phyloP scores from a whole-genome alignment of 1,284 basidiomycete genomes.

The Fomitopsis schrenkii region DNA sequence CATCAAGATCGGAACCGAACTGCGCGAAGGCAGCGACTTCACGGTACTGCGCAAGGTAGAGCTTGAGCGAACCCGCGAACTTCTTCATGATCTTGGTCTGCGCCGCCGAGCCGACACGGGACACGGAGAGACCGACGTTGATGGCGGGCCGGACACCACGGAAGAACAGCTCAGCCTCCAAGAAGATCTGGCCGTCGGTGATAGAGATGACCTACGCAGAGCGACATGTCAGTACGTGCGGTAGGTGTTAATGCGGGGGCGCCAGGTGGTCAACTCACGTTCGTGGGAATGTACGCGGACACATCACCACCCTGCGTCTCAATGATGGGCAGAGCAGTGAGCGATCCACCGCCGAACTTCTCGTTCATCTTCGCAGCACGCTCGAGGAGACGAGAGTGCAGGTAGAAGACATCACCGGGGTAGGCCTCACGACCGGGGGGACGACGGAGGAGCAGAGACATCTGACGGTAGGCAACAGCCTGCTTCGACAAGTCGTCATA shows the following conservation, averaged over 20 bases:
- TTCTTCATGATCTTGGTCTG: slow-evolving; percentile 99
- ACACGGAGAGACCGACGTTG: slow-evolving; percentile 99
- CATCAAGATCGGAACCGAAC: slow-evolving; percentile 99
- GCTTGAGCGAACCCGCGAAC: slow-evolving; percentile 98
- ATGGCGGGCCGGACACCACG: slow-evolving; percentile 99
- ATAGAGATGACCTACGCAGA: slow-evolving; percentile 85
- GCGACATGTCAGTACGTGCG: not conserved
- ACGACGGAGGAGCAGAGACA: slow-evolving; percentile 99
- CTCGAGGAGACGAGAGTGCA: slow-evolving; percentile 99
- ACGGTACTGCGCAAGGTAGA: slow-evolving; percentile 99
- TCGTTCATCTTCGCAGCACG: slow-evolving; percentile 99
- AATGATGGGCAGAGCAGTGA: slow-evolving; percentile 98
- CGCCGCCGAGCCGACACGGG: slow-evolving; percentile 98
- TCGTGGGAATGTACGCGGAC: slow-evolving; percentile 92
- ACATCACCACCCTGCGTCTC: slow-evolving; percentile 99
- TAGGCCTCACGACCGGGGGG: slow-evolving; percentile 99
- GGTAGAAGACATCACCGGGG: slow-evolving; percentile 99
- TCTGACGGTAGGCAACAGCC: slow-evolving; percentile 99
- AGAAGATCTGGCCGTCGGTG: slow-evolving; percentile 98
- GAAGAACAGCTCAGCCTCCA: slow-evolving; percentile 99
- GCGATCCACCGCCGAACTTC: slow-evolving; percentile 94
- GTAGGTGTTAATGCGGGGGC: not conserved
- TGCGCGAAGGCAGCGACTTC: slow-evolving; percentile 99
- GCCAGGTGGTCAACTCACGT: slow-evolving; percentile 44
- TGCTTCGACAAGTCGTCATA: slow-evolving; percentile 99